Percentiles rank a stretch among this genome's conserved stretches.
These are phyloP conservation scores for Cystobasidium ongulense DNA, from an alignment of 768 basidiomycete genomes.

Conservation along the genomic window DNA sequence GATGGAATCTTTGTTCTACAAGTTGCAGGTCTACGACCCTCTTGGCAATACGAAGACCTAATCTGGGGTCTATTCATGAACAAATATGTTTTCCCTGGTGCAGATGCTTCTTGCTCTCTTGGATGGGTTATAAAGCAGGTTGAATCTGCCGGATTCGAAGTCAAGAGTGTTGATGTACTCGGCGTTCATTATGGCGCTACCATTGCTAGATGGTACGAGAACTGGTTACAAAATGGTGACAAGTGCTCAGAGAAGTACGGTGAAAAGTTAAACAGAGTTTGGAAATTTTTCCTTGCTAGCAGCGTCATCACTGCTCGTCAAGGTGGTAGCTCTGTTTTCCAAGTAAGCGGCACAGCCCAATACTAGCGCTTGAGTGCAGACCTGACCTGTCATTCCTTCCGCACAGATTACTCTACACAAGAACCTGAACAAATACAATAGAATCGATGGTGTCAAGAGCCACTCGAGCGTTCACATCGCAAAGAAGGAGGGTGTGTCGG, in stretches of 20 bases:
- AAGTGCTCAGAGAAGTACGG: slow-evolving; percentile 82
- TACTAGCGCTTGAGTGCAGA: background rate
- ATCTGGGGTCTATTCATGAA: slow-evolving; percentile 98
- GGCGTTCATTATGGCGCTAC: slow-evolving; percentile 93
- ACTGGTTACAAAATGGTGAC: slow-evolving; percentile 86
- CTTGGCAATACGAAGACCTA: slow-evolving; percentile 98
- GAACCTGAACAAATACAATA: slow-evolving; percentile 91
- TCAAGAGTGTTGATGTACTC: slow-evolving; percentile 91
- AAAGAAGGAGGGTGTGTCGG: slow-evolving; percentile 24
- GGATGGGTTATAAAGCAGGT: slow-evolving; percentile 76
- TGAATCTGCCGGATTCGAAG: slow-evolving; percentile 87
- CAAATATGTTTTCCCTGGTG: slow-evolving; percentile 97
- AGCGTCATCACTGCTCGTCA: slow-evolving; percentile 75
- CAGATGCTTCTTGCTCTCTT: slow-evolving; percentile 89
- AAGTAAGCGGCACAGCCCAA: slow-evolving; percentile 43
- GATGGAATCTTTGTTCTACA: slow-evolving; percentile 91
- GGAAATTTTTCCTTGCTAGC: slow-evolving; percentile 95
- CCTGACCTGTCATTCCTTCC: background rate
- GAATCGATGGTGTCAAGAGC: slow-evolving; percentile 64
- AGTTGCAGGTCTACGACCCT: slow-evolving; percentile 88
- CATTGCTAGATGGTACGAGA: slow-evolving; percentile 48
- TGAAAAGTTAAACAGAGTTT: slow-evolving; percentile 83
- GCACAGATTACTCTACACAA: slow-evolving; percentile 78
- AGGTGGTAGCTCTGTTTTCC: slow-evolving; percentile 87
- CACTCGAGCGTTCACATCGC: slow-evolving; percentile 36